Evolutionary conservation across 176 grass and related monocot genomes (phyloP), one percentile per base, ranked within the genome.

Genomic region (Carex scoparia): DNA sequence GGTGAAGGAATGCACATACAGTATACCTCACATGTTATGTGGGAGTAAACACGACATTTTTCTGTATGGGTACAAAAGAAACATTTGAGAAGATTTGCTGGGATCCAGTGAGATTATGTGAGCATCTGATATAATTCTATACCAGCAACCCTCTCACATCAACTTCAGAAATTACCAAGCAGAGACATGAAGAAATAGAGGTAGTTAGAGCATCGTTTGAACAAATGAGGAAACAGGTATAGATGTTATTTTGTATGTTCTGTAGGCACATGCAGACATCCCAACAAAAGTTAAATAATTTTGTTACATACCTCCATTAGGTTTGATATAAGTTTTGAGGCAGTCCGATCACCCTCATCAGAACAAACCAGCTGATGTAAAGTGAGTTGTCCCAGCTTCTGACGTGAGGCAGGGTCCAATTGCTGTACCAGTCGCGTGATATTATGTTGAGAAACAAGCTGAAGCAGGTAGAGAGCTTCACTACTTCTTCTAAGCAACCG

Each of bases 301-400:
- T 77, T 28, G 19, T 16, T 77, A 33, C 51, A 54, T 90, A 98
- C 95, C 93, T 98, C 95, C 95, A 98, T 95, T 84, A 98, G 91
- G 71, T 85, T 89, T 87, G 91, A 89, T 83, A 98, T 98, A 89
- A 98, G 89, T 23, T 44, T 88, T 88, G 90, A 93, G 0, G 93
- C 95, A 84, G 93, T 88, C 80, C 86, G 93, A 79, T 93, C 88
- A 4, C 95, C 95, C 84, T 98, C 95, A 77, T 98, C 91, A 28
- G 93, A 98, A 88, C 95, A 98, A 84, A 95, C 95, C 76, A 98
- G 85, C 46, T 95, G 95, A 91, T 94, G 93, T 84, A 95, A 98
- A 4, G 91, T 93, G 62, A 98, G 87, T 8, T 93, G 91, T 61
- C 90, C 75, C 53, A 98, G 84, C 81, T 90, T 95, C 77, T 90